Conservation (phyloP, 371 early-diverging fungal genomes). For the Mortierella sp. region DNA sequence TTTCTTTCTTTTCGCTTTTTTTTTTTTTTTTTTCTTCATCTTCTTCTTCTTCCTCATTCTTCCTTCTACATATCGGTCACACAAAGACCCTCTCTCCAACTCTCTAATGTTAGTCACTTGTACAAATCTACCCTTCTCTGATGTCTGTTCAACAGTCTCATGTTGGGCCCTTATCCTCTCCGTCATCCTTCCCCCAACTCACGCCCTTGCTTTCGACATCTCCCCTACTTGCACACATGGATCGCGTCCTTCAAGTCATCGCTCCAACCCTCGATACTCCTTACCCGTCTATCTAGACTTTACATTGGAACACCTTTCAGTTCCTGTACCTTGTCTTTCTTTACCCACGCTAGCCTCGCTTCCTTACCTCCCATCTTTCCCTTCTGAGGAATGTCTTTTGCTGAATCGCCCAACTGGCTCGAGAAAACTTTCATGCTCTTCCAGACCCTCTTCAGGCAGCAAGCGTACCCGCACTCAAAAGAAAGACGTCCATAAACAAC, state of each 20-base stretch:
- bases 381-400: constrained; percentile 2
- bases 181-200: not conserved
- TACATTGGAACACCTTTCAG: constrained; percentile 8
- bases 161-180: not conserved
- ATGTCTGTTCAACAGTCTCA: not conserved
- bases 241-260: constrained; percentile 1
- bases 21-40: no score
- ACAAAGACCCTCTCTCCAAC: not conserved
- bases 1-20: no score
- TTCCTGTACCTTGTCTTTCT: constrained; percentile 7
- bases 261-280: not conserved
- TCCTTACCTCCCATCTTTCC: not conserved
- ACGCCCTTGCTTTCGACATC: constrained; percentile 27
- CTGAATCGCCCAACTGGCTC: not conserved
- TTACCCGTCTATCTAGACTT: constrained; percentile 33
- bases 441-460: not conserved
- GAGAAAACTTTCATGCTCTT: not conserved
- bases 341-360: not conserved
- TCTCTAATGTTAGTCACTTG: not conserved
- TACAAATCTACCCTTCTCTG: not conserved
- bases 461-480: not conserved
- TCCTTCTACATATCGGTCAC: not conserved
- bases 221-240: constrained; percentile 30
- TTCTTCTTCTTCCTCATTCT: not conserved
- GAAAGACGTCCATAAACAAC: not conserved